A percentile compares a stretch with the other conserved stretches of the same genome.
These are phyloP conservation scores for Metschnikowia anglica DNA, from an alignment of 805 yeast species.

Conservation along the genomic window DNA sequence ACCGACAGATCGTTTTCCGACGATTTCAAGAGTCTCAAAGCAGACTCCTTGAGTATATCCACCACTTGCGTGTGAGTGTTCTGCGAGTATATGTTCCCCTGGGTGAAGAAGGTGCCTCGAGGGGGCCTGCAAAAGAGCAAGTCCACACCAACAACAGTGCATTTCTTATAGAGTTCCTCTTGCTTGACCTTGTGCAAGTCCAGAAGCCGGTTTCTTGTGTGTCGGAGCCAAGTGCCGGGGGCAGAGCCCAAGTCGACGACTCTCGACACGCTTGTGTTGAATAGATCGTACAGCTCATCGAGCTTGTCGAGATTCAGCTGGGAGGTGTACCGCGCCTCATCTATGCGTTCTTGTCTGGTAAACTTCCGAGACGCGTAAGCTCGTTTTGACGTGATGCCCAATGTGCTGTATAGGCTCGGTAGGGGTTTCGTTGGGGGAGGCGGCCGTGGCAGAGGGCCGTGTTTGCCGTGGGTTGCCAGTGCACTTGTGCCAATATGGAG, in stretches of 20 bases:
- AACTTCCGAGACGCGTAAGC: slow-evolving; percentile 10
- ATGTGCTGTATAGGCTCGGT: too few relatives aligned
- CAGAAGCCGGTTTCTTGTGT: slow-evolving; percentile 29
- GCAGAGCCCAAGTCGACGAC: slow-evolving; percentile 42
- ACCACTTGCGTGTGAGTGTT: slow-evolving; percentile 15
- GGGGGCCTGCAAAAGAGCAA: slow-evolving; percentile 79
- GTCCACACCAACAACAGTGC: slow-evolving; percentile 46
- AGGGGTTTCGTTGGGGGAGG: too few relatives aligned
- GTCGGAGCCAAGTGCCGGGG: slow-evolving; percentile 44
- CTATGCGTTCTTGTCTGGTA: slow-evolving; percentile 24
- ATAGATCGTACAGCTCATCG: slow-evolving; percentile 29
- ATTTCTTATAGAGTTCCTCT: slow-evolving; percentile 28
- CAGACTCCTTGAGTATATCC: slow-evolving; percentile 15
- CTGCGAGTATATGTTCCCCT: slow-evolving; percentile 77
- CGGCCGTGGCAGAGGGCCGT: too few relatives aligned
- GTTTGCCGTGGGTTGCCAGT: too few relatives aligned
- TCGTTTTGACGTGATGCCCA: too few relatives aligned
- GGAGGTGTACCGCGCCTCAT: slow-evolving; percentile 23
- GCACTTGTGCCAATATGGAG: too few relatives aligned
- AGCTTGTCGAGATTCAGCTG: slow-evolving; percentile 30
- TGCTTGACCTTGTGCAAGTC: slow-evolving; percentile 31
- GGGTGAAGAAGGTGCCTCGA: slow-evolving; percentile 71
- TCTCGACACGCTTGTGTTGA: slow-evolving; percentile 27
- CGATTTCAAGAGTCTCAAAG: slow-evolving; percentile 7
- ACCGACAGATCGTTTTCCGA: not conserved